Conservation (phyloP, 2,329 filamentous ascomycete genomes). For the Spiromastix sp. region DNA sequence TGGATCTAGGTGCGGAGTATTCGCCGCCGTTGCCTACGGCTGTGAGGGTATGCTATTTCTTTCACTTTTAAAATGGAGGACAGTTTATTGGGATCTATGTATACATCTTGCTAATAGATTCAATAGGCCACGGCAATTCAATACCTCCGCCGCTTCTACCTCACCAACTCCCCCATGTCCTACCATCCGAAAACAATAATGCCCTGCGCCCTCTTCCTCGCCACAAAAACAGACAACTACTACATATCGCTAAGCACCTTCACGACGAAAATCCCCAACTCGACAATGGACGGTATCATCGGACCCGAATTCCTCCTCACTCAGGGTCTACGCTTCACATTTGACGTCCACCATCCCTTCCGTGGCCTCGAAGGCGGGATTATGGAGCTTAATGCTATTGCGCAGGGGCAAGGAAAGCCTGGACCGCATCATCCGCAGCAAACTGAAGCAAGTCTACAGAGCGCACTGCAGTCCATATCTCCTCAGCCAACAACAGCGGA, state of each 20-base stretch:
- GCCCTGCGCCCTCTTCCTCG: slow-evolving; percentile 84
- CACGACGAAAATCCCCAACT: slow-evolving; percentile 57
- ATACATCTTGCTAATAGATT: not conserved
- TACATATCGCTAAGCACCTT: slow-evolving; percentile 61
- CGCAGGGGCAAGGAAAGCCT: slow-evolving; percentile 45
- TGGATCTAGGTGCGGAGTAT: slow-evolving; percentile 50
- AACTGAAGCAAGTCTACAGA: slow-evolving; percentile 22
- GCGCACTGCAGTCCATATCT: slow-evolving; percentile 21
- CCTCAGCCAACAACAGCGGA: slow-evolving; percentile 30
- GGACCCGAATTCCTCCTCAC: slow-evolving; percentile 88
- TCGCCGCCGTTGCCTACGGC: slow-evolving; percentile 46
- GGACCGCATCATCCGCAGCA: slow-evolving; percentile 21
- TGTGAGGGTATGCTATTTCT: slow-evolving; percentile 41
- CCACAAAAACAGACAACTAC: slow-evolving; percentile 81
- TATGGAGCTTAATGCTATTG: slow-evolving; percentile 65
- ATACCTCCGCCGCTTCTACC: slow-evolving; percentile 89
- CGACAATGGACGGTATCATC: slow-evolving; percentile 70
- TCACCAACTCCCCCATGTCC: slow-evolving; percentile 91
- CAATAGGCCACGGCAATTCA: slow-evolving; percentile 66
- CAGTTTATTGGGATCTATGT: not conserved
- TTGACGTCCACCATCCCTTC: slow-evolving; percentile 86
- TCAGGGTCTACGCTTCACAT: slow-evolving; percentile 84
- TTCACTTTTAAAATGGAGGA: not conserved
- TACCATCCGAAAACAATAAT: slow-evolving; percentile 86
- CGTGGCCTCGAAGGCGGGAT: slow-evolving; percentile 76